phyloP scores from a whole-genome alignment of 2,329 filamentous ascomycete species.

The Neodidymelliopsis sp. region DNA sequence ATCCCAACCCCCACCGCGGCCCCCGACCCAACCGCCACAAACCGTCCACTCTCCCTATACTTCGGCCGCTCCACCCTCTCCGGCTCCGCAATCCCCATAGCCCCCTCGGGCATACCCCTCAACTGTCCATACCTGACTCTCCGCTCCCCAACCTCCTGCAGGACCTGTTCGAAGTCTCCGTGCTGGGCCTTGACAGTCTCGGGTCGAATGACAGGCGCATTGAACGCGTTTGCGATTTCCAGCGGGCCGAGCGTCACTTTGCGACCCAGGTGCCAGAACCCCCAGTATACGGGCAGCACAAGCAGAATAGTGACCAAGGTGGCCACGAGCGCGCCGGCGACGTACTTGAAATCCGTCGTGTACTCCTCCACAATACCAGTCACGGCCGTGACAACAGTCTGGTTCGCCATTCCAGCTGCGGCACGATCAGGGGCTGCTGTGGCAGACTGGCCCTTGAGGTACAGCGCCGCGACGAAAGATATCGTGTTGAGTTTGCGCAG shows the following conservation, averaged over 20 bases:
- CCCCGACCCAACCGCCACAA: constrained; percentile 7
- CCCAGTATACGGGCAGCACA: constrained; percentile 46
- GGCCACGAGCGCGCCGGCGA: constrained; percentile 40
- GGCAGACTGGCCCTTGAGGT: constrained; percentile 25
- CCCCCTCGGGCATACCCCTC: constrained; percentile 23
- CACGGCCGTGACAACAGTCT: constrained; percentile 19
- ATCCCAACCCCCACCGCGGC: too few relatives aligned
- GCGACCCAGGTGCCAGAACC: constrained; percentile 48
- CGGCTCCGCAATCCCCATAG: constrained; percentile 33
- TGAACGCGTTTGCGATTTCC: constrained; percentile 47
- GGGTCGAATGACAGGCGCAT: constrained; percentile 33
- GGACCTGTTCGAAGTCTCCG: constrained; percentile 31
- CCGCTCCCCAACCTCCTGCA: constrained; percentile 29
- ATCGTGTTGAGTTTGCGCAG: constrained; percentile 35
- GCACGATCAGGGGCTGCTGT: constrained; percentile 5
- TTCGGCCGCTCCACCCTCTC: constrained; percentile 19
- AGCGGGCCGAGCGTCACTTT: constrained; percentile 46
- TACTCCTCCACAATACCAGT: constrained; percentile 39
- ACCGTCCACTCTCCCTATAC: constrained; percentile 5
- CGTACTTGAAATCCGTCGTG: constrained; percentile 35
- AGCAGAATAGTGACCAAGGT: constrained; percentile 41
- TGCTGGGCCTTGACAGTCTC: constrained; percentile 25
- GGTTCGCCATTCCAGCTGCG: constrained; percentile 11
- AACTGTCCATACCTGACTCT: constrained; percentile 31
- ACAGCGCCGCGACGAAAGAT: constrained; percentile 25